phyloP scores from a whole-genome alignment of 352 stramenopile species.

The Blastocystis sp. region DNA sequence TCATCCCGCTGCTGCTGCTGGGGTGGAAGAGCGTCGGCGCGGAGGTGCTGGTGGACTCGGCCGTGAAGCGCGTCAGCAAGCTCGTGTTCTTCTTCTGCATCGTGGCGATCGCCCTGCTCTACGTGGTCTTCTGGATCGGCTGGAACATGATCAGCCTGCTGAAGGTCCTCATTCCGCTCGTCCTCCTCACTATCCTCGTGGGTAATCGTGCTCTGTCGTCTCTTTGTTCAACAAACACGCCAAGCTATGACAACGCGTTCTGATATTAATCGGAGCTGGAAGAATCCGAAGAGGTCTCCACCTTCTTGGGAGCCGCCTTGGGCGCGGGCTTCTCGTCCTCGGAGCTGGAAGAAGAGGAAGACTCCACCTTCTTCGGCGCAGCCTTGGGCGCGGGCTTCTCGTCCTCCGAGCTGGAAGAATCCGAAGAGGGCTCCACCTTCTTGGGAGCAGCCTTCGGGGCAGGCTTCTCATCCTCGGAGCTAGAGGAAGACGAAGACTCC shows the following conservation, averaged over 20 bases:
- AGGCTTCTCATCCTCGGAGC: slow-evolving; percentile 65
- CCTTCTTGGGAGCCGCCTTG: slow-evolving; percentile 67
- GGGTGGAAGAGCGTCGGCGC: background rate
- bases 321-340: slow-evolving; percentile 64
- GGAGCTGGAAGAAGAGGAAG: slow-evolving; percentile 32
- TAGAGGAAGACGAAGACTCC: slow-evolving; percentile 45
- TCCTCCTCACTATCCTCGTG: slow-evolving; percentile 30
- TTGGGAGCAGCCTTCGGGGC: slow-evolving; percentile 54
- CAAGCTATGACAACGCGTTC: background rate
- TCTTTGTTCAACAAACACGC: slow-evolving; percentile 61
- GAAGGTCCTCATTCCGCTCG: slow-evolving; percentile 37
- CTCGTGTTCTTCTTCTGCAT: slow-evolving; percentile 43
- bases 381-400: slow-evolving; percentile 64
- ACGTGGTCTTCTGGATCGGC: slow-evolving; percentile 56
- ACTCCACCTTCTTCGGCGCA: slow-evolving; percentile 64
- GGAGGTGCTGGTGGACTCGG: slow-evolving; percentile 11
- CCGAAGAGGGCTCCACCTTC: slow-evolving; percentile 44
- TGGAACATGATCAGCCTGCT: slow-evolving; percentile 59
- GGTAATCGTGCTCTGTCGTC: slow-evolving; percentile 62
- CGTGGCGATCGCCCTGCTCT: slow-evolving; percentile 36
- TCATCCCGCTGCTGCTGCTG: background rate
- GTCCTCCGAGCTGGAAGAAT: slow-evolving; percentile 42
- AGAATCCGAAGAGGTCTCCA: background rate
- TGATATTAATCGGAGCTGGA: background rate
- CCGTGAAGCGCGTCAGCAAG: background rate